Evolutionary conservation across 1,139 yeast genomes (phyloP), one percentile per base, ranked within the genome.

Genomic region (Debaryomycetaceae sp.): DNA sequence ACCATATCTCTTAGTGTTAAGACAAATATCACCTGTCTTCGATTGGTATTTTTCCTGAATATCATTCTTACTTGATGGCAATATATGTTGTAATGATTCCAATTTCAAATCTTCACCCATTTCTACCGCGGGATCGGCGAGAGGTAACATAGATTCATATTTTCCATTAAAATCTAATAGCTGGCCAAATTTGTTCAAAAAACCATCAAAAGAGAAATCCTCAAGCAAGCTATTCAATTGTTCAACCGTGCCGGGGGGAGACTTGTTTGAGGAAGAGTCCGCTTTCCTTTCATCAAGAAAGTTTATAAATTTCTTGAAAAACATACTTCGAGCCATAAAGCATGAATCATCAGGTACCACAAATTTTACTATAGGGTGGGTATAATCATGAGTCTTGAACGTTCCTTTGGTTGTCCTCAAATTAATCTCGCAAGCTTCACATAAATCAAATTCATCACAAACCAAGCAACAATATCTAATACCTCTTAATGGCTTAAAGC

Each of bases 371-470:
- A 65, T 56, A 15, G 73, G 65, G 41, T 69, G 75, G 3, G 41
- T 39, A 38, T 46, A 53, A 5, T 52, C 44, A 47, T 69, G 73
- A 4, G 35, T 31, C 11, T 59, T 59, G 38, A 51, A 38, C 31
- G 45, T 40, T 9, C 42, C 39, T 18, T 52, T 46, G 11, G 45
- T 41, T 15, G 19, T 14, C 16, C 47, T 47, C 31, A 50, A 59
- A 24, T 52, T 51, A 0, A 47, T 39, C 47, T 75, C 80, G 53
- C 87, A 81, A 1, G 48, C 37, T 29, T 69, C 64, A 52, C 88
- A 82, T 42, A 81, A 61, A 50, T 81, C 86, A 56, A 65, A 81
- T 49, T 81, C 74, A 3, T 52, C 44, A 52, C 88, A 82, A 26
- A 72, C 71, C 38, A 72, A 48, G 53, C 88, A 82, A 41, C 71